These are phyloP conservation scores for Phytophthora crassamura DNA, from an alignment of 352 stramenopile species.

Conservation along the genomic window DNA sequence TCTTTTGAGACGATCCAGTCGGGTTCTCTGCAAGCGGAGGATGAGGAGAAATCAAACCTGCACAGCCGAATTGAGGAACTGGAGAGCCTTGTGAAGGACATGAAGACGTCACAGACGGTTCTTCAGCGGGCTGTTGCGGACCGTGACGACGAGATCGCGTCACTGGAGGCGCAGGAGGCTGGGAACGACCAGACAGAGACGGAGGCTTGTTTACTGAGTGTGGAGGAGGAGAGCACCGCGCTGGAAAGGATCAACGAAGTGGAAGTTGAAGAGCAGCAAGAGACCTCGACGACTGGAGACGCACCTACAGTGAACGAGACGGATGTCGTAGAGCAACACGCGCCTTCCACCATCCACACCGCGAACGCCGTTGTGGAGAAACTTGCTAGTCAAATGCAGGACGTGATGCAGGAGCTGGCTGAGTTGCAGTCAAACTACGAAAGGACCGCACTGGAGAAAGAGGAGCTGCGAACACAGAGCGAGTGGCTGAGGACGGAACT, in stretches of 20 bases:
- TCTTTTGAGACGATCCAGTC: conserved; percentile 27
- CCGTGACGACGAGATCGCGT: conserved; percentile 36
- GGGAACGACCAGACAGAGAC: conserved; percentile 17
- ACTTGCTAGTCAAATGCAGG: conserved; percentile 40
- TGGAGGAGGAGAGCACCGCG: conserved; percentile 46
- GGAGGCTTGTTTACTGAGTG: conserved; percentile 29
- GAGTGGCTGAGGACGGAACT: conserved; percentile 46
- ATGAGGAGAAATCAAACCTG: conserved; percentile 6
- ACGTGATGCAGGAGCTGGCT: conserved; percentile 47
- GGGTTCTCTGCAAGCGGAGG: not conserved
- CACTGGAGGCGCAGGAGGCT: conserved; percentile 7
- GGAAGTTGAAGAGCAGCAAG: conserved; percentile 11
- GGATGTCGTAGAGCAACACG: not conserved
- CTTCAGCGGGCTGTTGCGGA: conserved; percentile 28
- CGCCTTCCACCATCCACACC: conserved; percentile 5
- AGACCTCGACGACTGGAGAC: not conserved
- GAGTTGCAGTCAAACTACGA: conserved; percentile 43
- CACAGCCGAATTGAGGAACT: conserved; percentile 16
- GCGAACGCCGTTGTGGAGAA: conserved; percentile 27
- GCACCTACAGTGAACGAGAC: not conserved
- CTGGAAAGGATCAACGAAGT: conserved; percentile 41
- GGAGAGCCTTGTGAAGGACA: conserved; percentile 15
- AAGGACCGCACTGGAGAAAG: conserved; percentile 39
- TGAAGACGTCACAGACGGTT: conserved; percentile 28
- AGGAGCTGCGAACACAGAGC: conserved; percentile 41